Percentiles rank a stretch among this genome's conserved stretches.
phyloP scores from a whole-genome alignment of 192 early-diverging fungal species.

The Pilobolus umbonatus region DNA sequence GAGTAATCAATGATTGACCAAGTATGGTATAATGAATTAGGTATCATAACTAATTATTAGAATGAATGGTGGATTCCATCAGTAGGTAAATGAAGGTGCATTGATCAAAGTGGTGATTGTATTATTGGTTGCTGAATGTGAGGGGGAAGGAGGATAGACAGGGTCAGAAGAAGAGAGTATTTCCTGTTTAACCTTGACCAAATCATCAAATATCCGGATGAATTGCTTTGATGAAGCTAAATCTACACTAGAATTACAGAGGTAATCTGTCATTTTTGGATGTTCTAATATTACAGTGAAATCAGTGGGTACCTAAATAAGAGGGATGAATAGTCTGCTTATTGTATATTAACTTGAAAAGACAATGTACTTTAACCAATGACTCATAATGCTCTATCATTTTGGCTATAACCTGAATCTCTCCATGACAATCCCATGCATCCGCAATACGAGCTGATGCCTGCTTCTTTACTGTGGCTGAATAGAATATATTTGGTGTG shows the following conservation, averaged over 20 bases:
- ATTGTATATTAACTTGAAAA: not conserved
- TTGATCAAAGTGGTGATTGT: too few relatives aligned
- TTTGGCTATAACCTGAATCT: conserved; percentile 16
- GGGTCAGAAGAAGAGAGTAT: not conserved
- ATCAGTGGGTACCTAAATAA: conserved; percentile 10
- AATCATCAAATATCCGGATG: conserved; percentile 1
- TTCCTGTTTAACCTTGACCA: conserved; percentile 4
- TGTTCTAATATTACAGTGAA: conserved; percentile 2
- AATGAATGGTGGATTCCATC: too few relatives aligned
- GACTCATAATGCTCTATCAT: conserved; percentile 20
- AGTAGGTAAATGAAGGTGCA: too few relatives aligned
- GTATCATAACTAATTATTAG: too few relatives aligned
- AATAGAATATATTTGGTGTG: conserved; percentile 35
- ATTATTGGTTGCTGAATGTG: too few relatives aligned
- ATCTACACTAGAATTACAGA: not conserved
- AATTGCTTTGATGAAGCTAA: conserved; percentile 11
- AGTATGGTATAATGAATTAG: not conserved
- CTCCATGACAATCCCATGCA: not conserved
- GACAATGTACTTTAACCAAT: conserved; percentile 7
- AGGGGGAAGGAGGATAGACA: conserved; percentile 4
- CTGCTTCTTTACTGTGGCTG: conserved; percentile 40
- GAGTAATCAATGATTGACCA: not conserved
- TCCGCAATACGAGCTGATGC: not conserved
- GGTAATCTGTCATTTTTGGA: conserved; percentile 6
- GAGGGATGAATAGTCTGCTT: not conserved